Base-by-base conservation (phyloP, 2,329 filamentous ascomycete genomes). In the Cladophialophora yegresii region DNA sequence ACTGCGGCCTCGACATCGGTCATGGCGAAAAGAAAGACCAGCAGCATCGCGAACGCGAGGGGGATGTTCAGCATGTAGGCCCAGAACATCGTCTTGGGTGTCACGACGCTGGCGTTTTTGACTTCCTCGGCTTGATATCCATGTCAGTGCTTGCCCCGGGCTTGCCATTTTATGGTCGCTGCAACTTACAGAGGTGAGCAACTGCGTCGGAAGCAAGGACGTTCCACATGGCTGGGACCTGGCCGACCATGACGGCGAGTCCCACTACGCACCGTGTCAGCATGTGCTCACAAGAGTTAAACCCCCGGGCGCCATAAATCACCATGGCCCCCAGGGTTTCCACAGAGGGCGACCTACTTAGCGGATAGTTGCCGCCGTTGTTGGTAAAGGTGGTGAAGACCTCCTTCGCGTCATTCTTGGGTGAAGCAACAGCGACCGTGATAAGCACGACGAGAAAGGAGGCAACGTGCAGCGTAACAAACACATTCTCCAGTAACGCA, bases 51-150 rank as follows among this genome's bases (percentile, higher is more conserved):
- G 36, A 82, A 74, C 3, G 77, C 80, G 5, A 79, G 66, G 4
- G 74, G 66, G 4, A 79, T 79, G 62, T 82, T 83, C 61, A 80
- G 73, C 33, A 80, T 67, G 69, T 79, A 80, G 12, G 76, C 77
- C 70, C 76, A 78, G 59, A 79, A 73, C 62, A 83, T 64, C 9
- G 57, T 56, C 22, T 76, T 72, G 0, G 81, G 81, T 2, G 83
- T 78, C 58, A 78, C 78, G 28, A 75, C 69, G 2, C 77, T 75
- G 1, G 81, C 79, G 45, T 82, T 77, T 49, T 78, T 76, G 33
- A 82, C 78, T 69, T 83, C 81, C 70, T 83, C 81, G 4, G 81
- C 78, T 70, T n/a, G 28, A 6, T 28, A n/a, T 54, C 28, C 20
- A 33, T 13, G 47, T 59, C 26, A 59, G 57, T 59, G 45, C 20